Base-by-base conservation (phyloP, 108 stramenopile genomes). In the Cylindrotheca fusiformis region DNA sequence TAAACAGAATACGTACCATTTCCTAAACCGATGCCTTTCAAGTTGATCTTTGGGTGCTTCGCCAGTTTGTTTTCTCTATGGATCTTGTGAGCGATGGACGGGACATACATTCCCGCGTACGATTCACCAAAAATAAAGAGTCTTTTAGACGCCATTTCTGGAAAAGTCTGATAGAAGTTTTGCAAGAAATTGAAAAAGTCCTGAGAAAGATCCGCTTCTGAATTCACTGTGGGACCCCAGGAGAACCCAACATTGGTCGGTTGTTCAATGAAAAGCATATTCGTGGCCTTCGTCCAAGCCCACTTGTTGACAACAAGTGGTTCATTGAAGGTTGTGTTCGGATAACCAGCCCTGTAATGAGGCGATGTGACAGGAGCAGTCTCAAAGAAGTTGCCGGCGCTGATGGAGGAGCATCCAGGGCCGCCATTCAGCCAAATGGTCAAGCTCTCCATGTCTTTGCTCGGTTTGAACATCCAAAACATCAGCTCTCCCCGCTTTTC, bases 51-150 rank as follows among this genome's bases (percentile, higher is more conserved):
- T 5, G 24, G 20, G 27, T 17, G 21, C 22, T 47, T 18, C 1
- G 32, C 58, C 31, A 57, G 33, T 18, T 65, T 33, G 46, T 71
- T 67, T 71, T 70, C 59, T 73, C 69, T 49, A 62, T 86, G 60
- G 59, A 95, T 91, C 32, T 55, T 36, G 27, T 81, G 74, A 21
- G 81, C 85, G 63, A 93, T 83, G 17, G 69, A 75, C 14, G 92
- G 95, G 50, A 90, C 71, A 55, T 91, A 93, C 55, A 32, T 54
- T 17, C 91, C 92, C 0, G 91, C 90, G 60, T 96, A 96, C 23
- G 69, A 72, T 60, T 94, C 95, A n/a, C 93, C 95, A 22, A 77
- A 72, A n/a, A 96, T 61, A 51, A 77, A 93, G n/a, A 96, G 60
- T 23, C 72, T 61, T 61, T 91, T 85, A 45, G 45, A 24, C 8